These are phyloP conservation scores for Podospora tetraspora DNA, from an alignment of 495 filamentous ascomycete genomes.

Conservation along the genomic window DNA sequence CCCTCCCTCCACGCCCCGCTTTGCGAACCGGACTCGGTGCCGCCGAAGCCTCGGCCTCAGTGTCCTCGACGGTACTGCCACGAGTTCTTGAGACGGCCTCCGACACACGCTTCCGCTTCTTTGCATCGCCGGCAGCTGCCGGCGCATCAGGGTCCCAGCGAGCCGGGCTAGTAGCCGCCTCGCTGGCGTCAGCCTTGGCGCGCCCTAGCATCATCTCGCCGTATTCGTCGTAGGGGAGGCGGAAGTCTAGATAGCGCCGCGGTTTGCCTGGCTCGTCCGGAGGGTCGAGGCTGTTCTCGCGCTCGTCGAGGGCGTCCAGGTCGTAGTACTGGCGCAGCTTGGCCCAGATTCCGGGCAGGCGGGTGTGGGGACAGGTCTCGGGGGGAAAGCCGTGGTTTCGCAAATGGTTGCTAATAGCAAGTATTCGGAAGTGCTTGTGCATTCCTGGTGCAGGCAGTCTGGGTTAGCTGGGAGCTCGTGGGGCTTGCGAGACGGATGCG, in stretches of 20 bases:
- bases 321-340: conserved; percentile 83
- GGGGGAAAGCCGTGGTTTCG: conserved; percentile 81
- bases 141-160: conserved; percentile 42
- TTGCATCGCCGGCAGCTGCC: conserved; percentile 14
- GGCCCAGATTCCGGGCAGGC: conserved; percentile 83
- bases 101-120: conserved; percentile 48
- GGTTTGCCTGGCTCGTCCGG: conserved; percentile 52
- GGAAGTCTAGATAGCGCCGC: conserved; percentile 59
- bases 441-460: conserved; percentile 55
- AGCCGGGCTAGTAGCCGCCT: conserved; percentile 51
- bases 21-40: conserved; percentile 33
- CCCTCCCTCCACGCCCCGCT: conserved; percentile 35
- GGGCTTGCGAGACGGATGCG: not conserved
- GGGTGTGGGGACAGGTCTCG: conserved; percentile 65
- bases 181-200: conserved; percentile 54
- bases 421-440: conserved; percentile 96
- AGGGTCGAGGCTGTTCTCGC: conserved; percentile 64
- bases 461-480: not conserved
- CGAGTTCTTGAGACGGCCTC: conserved; percentile 37
- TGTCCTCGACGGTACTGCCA: conserved; percentile 52
- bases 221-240: conserved; percentile 72
- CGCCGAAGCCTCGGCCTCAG: conserved; percentile 38
- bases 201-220: conserved; percentile 67
- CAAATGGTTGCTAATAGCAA: conserved; percentile 79
- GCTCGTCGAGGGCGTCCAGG: conserved; percentile 80